Evolutionary conservation across 192 early-diverging fungal genomes (phyloP).

Genomic region (Linnemannia zychae): DNA sequence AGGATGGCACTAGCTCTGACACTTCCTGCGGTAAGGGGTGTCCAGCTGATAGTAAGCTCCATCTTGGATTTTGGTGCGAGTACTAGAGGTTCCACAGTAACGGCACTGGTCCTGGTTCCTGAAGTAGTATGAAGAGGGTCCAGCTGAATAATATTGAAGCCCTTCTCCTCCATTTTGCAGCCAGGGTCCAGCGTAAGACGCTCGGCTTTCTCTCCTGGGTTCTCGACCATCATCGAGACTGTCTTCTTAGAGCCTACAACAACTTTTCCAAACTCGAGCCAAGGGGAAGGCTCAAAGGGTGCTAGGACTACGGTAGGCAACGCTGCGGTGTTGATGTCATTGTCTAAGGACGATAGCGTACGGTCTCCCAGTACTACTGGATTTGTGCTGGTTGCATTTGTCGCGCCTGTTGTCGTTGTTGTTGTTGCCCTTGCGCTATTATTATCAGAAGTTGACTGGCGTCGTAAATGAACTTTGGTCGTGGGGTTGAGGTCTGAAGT

Average conservation of each 20-base stretch:
- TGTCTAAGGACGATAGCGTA: constrained; percentile 12
- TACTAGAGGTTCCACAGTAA: not conserved
- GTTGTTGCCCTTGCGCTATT: no score
- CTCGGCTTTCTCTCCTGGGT: constrained; percentile 21
- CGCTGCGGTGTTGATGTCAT: constrained; percentile 22
- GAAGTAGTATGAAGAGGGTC: constrained; percentile 29
- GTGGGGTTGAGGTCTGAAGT: constrained; percentile 19
- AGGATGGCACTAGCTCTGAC: constrained; percentile 42
- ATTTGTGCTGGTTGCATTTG: not conserved
- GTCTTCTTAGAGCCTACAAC: constrained; percentile 40
- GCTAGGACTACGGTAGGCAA: constrained; percentile 30
- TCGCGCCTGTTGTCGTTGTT: constrained; percentile 1
- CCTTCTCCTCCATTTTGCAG: constrained; percentile 53
- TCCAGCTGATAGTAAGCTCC: constrained; percentile 39
- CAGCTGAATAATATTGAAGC: constrained; percentile 43
- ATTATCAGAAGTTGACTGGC: constrained; percentile 23
- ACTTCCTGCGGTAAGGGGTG: constrained; percentile 30
- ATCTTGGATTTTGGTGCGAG: constrained; percentile 30
- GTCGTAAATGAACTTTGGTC: constrained; percentile 41
- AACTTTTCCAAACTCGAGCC: constrained; percentile 52
- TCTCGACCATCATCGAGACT: constrained; percentile 20
- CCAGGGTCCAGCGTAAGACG: constrained; percentile 21
- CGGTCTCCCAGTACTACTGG: constrained; percentile 2
- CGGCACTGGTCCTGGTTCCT: not conserved
- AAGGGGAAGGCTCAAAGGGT: constrained; percentile 43